Evolutionary conservation across 2,329 filamentous ascomycete species (phyloP), one percentile per base, ranked within the genome.

Genomic region (Metarhizium brunneum): DNA sequence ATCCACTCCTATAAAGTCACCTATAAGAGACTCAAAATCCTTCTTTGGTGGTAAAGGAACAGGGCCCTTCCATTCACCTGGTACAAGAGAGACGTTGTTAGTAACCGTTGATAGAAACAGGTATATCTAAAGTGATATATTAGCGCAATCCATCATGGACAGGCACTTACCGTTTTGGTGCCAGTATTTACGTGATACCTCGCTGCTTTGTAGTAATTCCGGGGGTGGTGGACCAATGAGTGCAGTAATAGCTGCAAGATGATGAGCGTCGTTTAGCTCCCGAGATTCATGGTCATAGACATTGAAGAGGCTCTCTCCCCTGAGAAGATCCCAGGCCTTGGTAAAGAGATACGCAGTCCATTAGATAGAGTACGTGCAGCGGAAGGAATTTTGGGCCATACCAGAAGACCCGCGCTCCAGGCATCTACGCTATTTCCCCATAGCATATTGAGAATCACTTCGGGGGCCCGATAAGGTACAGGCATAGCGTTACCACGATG

Each of bases 361-460:
- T 50, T 55, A 50, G 30, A 36, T 36, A 48, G 16, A 20, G 42
- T 14, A 55, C 7, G 10, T 20, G 36, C 16, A 18, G 36, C 3
- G 43, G 18, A 40, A 36, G 6, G 40, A 10, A 45, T 30, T 16
- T 45, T 36, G 30, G 8, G 48, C 20, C 43, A 58, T 60, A 72
- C 69, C 60, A 72, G 50, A 13, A 72, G 60, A 40, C 66, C 70
- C 1, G 66, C 56, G 36, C 66, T 69, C 71, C 70, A 74, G 18
- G 66, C 60, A 60, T 74, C 70, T 18, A 71, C 65, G 14, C 59
- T 43, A 42, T 61, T 58, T 10, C 65, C 64, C 69, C 70, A 73
- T 0, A 59, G 54, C 63, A 71, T 71, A 29, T 63, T 61, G 16
- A 72, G 63, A 58, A 72, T 67, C 6, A 73, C 65, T 56, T 73